A percentile compares a stretch with the other conserved stretches of the same genome.
These are phyloP conservation scores for Pleurotus platypus DNA, from an alignment of 768 basidiomycete species.

Conservation along the genomic window DNA sequence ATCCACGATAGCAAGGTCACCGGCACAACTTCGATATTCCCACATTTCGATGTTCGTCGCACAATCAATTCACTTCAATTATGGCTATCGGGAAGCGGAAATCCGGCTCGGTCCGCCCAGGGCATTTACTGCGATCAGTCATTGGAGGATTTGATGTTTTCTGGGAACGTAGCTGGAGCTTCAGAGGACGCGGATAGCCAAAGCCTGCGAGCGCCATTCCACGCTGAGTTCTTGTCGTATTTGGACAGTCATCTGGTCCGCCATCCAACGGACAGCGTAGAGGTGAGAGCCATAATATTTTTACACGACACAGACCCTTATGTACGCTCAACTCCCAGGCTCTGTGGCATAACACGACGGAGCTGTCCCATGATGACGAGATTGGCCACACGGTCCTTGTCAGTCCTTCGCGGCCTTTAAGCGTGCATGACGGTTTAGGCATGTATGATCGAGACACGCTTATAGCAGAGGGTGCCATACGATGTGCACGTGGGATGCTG, in stretches of 20 bases:
- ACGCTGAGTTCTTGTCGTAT: constrained; percentile 50
- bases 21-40: constrained; percentile 14
- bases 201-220: constrained; percentile 11
- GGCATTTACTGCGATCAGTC: not conserved
- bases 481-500: constrained; percentile 42
- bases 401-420: constrained; percentile 17
- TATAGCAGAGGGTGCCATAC: constrained; percentile 45
- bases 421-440: constrained; percentile 25
- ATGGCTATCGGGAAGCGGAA: constrained; percentile 24
- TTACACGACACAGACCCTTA: not conserved
- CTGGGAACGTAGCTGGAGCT: not conserved
- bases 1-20: constrained; percentile 23
- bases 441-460: constrained; percentile 42
- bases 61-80: constrained; percentile 65
- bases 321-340: not conserved
- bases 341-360: constrained; percentile 4
- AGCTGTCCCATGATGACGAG: constrained; percentile 48
- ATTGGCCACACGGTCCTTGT: constrained; percentile 44
- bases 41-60: constrained; percentile 57
- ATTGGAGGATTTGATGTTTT: constrained; percentile 3
- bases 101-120: constrained; percentile 3
- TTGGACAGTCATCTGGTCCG: constrained; percentile 48
- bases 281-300: constrained; percentile 31
- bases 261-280: constrained; percentile 26
- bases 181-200: not conserved